Evolutionary conservation across 2,329 filamentous ascomycete genomes (phyloP), one percentile per base, ranked within the genome.

Genomic region (Xylaria sp.): DNA sequence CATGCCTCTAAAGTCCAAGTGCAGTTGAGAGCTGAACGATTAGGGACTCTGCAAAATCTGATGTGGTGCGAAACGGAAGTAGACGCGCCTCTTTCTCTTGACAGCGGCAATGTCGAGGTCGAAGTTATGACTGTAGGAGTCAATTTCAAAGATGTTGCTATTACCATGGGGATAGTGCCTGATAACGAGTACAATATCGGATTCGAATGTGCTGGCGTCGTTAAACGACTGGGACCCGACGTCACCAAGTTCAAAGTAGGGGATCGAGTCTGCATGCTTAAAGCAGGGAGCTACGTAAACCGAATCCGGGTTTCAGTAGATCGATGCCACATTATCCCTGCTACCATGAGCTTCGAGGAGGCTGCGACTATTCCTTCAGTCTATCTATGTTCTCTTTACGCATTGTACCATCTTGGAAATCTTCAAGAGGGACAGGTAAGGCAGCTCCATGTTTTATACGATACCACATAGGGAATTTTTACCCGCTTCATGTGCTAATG

Each of bases 71-170:
- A 62, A 52, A 55, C 33, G 4, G 31, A 45, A 0, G 14, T 59
- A 7, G 58, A 37, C 1, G 59, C 69, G 19, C 46, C n/a, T n/a
- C n/a, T n/a, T 65, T 1, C 19, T 69, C 3, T 12, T 37, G 57
- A 51, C 19, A n/a, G 47, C 4, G 69, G 68, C n/a, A 54, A 64
- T 4, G 58, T 80, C 15, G 74, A 80, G 37, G 65, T 80, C 5
- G 66, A 78, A 43, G 59, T 74, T 0, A 61, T 67, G 53, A 73
- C 78, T 1, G 57, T 69, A 4, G 78, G 77, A 12, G 56, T 80
- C 3, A 80, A 80, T 47, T 78, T 77, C 64, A 72, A 72, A 19
- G 78, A 80, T 61, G 71, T 78, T 0, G 68, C 76, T 1, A 70
- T 69, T 3, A 71, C 72, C 0, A 65, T 72, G 63, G 67, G 69